A percentile compares a stretch with the other conserved stretches of the same genome.
Evolutionary conservation across 2,329 filamentous ascomycete species (phyloP).

Genomic region (Fusarium drepaniforme): DNA sequence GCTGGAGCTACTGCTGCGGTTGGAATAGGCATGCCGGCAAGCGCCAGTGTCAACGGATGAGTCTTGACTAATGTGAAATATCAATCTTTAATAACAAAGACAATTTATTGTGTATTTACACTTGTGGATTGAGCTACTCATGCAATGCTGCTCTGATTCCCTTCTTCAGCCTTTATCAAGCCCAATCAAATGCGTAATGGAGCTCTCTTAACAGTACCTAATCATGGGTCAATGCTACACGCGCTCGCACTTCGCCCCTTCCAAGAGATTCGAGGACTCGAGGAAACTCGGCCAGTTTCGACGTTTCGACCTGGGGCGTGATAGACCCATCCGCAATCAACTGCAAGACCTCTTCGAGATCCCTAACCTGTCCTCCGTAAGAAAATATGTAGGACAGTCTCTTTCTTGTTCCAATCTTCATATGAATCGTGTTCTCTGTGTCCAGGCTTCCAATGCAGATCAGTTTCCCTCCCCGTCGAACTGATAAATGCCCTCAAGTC

Average conservation of each 20-base stretch:
- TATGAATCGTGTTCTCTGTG: slow-evolving; percentile 54
- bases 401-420: slow-evolving; percentile 59
- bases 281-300: slow-evolving; percentile 27
- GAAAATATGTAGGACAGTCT: slow-evolving; percentile 56
- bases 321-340: slow-evolving; percentile 26
- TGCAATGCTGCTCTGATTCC: background rate
- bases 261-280: slow-evolving; percentile 12
- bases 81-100: background rate
- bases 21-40: slow-evolving; percentile 34
- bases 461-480: slow-evolving; percentile 47
- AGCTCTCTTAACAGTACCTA: background rate
- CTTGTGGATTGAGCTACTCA: background rate
- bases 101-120: background rate
- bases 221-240: slow-evolving; percentile 18
- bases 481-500: background rate
- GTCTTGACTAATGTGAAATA: background rate
- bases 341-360: slow-evolving; percentile 51
- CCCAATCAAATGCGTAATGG: background rate
- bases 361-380: slow-evolving; percentile 56
- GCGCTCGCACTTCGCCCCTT: slow-evolving; percentile 13
- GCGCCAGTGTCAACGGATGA: slow-evolving; percentile 45
- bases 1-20: slow-evolving; percentile 52
- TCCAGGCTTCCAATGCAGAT: slow-evolving; percentile 56
- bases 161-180: background rate
- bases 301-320: slow-evolving; percentile 22